These are phyloP conservation scores for Psidium friedrichsthalianum DNA, from an alignment of 345 rosid genomes.

Conservation along the genomic window DNA sequence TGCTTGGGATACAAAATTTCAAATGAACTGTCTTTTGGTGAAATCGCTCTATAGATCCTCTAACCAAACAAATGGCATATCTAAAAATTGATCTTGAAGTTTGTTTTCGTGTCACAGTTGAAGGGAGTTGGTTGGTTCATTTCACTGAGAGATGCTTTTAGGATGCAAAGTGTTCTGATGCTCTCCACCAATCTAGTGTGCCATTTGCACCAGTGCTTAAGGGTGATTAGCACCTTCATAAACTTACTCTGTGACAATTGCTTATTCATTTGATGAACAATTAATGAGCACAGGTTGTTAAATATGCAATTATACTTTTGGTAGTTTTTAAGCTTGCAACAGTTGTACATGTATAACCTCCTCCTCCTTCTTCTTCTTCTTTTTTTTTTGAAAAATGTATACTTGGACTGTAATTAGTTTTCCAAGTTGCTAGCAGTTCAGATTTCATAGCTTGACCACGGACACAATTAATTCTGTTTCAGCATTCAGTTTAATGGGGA, in stretches of 20 bases:
- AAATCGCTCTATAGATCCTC: neutral
- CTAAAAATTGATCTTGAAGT: neutral
- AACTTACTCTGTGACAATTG: neutral
- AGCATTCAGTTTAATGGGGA: conserved; percentile 65
- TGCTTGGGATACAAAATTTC: neutral
- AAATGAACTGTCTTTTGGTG: neutral
- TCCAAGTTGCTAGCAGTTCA: neutral
- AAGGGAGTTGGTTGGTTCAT: neutral
- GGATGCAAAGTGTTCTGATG: neutral
- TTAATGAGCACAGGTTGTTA: neutral
- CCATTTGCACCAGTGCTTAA: neutral
- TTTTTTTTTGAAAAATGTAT: neutral
- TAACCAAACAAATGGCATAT: neutral
- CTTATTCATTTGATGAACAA: neutral
- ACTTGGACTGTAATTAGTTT: neutral
- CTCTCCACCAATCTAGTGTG: neutral
- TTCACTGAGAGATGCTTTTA: neutral
- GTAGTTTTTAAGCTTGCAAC: neutral
- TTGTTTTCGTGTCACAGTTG: neutral
- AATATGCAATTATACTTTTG: neutral
- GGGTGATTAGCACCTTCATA: neutral
- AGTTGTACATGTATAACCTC: neutral
- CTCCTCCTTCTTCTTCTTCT: too few species aligned
- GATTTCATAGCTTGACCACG: neutral
- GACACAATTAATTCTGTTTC: conserved; percentile 7